Base-by-base conservation (phyloP, 1,139 yeast genomes). In the Hansenula lynferdii region DNA sequence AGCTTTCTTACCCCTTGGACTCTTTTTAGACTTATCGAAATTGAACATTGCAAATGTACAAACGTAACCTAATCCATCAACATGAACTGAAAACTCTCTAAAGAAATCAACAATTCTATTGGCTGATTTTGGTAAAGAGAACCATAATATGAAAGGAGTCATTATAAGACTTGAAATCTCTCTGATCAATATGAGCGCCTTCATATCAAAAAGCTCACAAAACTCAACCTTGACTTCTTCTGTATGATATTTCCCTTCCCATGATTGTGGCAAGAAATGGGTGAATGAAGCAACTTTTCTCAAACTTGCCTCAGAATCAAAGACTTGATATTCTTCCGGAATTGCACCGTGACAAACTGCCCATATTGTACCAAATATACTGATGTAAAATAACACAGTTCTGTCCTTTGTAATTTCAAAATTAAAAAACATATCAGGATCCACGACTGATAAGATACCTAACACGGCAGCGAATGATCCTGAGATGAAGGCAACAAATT, bases 21-120 rank as follows among this genome's bases (percentile, higher is more conserved):
- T 21, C 26, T 30, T 62, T 42, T 69, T 73, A 49, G 74, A 70
- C 48, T 72, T 76, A 46, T 72, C 72, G 42, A 77, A 75, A 48
- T 81, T 84, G 61, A 92, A 94, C 79, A 86, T 85, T 3, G 98
- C 97, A 69, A 81, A 87, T 31, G 86, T 82, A 57, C 98, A 92
- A 27, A 92, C 95, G 54, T 90, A 85, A 0, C 98, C 99, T 33
- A 92, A 66, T 0, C 97, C 97, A 62, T 90, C 97, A 35, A 90
- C 87, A 58, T 90, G 94, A 11, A 89, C 80, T 10, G 95, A 80
- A 50, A 77, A 83, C 44, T 92, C 97, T 41, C 97, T 64, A 60
- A 90, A 86, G 54, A 92, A 92, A 56, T 92, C 97, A 28, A 92
- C 76, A 31, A 92, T 83, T 27, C 77, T 69, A 25, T 86, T 90